phyloP scores from a whole-genome alignment of 2,329 filamentous ascomycete species.

The Lachnellula arida region DNA sequence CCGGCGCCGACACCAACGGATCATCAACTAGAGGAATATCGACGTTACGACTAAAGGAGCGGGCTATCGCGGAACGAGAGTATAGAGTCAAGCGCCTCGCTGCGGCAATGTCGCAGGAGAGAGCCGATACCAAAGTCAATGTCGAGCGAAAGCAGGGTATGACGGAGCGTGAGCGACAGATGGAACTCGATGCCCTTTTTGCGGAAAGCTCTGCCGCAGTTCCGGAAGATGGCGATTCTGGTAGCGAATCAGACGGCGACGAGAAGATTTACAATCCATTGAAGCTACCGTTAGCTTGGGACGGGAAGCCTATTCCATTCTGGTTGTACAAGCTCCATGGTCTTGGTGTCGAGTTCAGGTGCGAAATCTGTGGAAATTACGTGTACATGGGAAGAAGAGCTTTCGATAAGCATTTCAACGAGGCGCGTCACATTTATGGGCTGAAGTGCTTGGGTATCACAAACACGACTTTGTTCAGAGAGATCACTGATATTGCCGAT shows the following conservation, averaged over 20 bases:
- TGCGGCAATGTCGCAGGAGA: conserved; percentile 77
- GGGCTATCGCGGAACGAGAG: conserved; percentile 85
- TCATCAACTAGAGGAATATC: conserved; percentile 30
- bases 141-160: conserved; percentile 96
- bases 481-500: conserved; percentile 90
- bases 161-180: conserved; percentile 92
- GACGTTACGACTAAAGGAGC: conserved; percentile 66
- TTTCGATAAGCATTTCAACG: conserved; percentile 98
- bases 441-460: conserved; percentile 91
- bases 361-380: conserved; percentile 96
- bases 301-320: conserved; percentile 97
- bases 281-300: conserved; percentile 94
- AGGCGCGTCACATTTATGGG: conserved; percentile 87
- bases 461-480: conserved; percentile 84
- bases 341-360: conserved; percentile 88
- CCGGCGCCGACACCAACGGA: conserved; percentile 22
- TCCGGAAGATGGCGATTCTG: conserved; percentile 43
- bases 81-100: conserved; percentile 76
- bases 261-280: conserved; percentile 95
- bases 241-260: conserved; percentile 68
- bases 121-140: conserved; percentile 85
- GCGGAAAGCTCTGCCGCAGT: conserved; percentile 45
- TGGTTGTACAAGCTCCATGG: conserved; percentile 98
- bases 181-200: conserved; percentile 86
- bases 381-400: conserved; percentile 97